Evolutionary conservation across 2,329 filamentous ascomycete genomes (phyloP), one percentile per base, ranked within the genome.

Genomic region (Ophiostoma sp.): DNA sequence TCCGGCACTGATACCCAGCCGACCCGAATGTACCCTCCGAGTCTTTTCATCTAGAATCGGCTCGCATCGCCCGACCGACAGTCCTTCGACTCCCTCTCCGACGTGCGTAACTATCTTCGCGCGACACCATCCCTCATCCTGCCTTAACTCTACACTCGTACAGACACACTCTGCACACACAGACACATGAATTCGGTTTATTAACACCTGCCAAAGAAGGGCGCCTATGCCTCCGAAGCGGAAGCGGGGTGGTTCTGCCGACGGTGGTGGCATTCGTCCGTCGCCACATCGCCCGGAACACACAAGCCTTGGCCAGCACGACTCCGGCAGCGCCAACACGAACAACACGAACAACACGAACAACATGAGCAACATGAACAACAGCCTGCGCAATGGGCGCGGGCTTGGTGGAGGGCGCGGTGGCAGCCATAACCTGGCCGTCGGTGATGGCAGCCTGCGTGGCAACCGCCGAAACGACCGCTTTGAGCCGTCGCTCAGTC

Each of bases 271-370:
- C 68, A 78, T 78, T 71, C 81, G 87, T 70, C 86, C 86, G 27
- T 84, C 87, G 66, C 87, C 87, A 66, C 86, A 89, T 77, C 84
- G 86, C 45, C 86, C 87, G 64, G 82, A 80, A 66, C 84, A 88
- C 73, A 83, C 83, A 6, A 74, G 77, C 52, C 74, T 87, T 67
- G 84, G 79, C 60, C 85, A 87, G 55, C 78, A 36, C 27, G 27
- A 27, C 27, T 27, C 27, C 27, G 27, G 27, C 27, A 27, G 27
- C 27, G 27, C 75, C 77, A 45, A 72, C 75, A n/a, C 72, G 75
- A 4, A 65, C 52, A 62, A 18, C 68, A 55, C 14, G 27, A 55
- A 11, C 45, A 55, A 9, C 38, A 55, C 40, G 14, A 27, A 42
- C 60, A 63, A 38, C 40, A 40, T 3, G 8, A 62, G 27, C 55